A percentile compares a stretch with the other conserved stretches of the same genome.
Evolutionary conservation across 2,329 filamentous ascomycete species (phyloP).

Genomic region (Scedosporium dehoogii): DNA sequence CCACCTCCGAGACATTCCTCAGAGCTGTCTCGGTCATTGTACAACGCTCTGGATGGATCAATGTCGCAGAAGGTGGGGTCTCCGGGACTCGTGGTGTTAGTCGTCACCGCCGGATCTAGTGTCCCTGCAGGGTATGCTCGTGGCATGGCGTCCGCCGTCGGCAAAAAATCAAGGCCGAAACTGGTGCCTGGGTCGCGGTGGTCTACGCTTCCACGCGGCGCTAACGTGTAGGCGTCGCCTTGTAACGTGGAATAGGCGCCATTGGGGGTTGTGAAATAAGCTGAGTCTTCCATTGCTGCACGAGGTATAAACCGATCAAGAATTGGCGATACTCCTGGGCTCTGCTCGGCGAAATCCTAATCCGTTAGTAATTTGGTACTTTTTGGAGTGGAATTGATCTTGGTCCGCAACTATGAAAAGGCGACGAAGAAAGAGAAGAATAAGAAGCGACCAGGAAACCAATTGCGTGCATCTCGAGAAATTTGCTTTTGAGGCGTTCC

Average conservation of each 20-base stretch:
- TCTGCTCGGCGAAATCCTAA: conserved; percentile 1
- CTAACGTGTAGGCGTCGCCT: conserved; percentile 4
- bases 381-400: neutral
- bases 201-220: neutral
- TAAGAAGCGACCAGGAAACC: neutral
- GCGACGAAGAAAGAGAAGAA: neutral
- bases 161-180: conserved; percentile 5
- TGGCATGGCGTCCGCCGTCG: conserved; percentile 4
- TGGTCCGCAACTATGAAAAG: neutral
- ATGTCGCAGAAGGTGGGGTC: conserved; percentile 4
- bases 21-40: conserved; percentile 6
- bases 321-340: conserved; percentile 2
- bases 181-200: conserved; percentile 1
- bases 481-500: neutral
- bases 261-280: conserved; percentile 3
- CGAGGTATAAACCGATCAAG: neutral
- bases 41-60: conserved; percentile 2
- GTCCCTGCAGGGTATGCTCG: neutral
- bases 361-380: neutral
- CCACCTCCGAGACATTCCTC: conserved; percentile 3
- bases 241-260: conserved; percentile 2
- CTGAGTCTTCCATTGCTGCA: conserved; percentile 1
- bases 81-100: conserved; percentile 1
- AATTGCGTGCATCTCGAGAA: neutral
- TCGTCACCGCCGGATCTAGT: conserved; percentile 6